These are phyloP conservation scores for Rubia yunnanensis DNA, from an alignment of 257 asterid species.

Conservation along the genomic window DNA sequence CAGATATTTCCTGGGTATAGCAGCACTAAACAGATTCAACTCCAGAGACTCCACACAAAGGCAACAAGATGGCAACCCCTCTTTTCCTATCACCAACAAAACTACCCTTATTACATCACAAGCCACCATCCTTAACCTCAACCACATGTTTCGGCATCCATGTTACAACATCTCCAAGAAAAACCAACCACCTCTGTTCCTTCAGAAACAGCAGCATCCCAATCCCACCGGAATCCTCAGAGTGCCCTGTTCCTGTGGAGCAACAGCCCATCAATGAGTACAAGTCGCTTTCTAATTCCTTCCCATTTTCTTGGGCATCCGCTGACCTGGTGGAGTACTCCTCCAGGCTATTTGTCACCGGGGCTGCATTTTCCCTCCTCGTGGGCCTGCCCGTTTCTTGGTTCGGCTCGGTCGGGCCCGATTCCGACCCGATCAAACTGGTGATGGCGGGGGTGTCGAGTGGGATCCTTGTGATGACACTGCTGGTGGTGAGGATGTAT, in stretches of 20 bases:
- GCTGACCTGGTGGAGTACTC: conserved; percentile 49
- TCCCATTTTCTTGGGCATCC: conserved; percentile 88
- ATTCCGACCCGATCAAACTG: conserved; percentile 47
- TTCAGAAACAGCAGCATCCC: conserved; percentile 52
- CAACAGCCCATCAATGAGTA: conserved; percentile 89
- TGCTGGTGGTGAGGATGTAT: conserved; percentile 83
- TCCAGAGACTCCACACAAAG: not conserved
- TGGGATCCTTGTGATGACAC: conserved; percentile 58
- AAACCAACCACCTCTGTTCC: conserved; percentile 29
- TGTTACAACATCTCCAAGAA: conserved; percentile 11
- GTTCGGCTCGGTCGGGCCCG: conserved; percentile 64
- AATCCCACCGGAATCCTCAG: conserved; percentile 44
- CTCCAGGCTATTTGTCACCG: conserved; percentile 47
- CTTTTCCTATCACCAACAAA: not conserved
- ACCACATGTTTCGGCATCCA: conserved; percentile 11
- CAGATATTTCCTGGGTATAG: not conserved
- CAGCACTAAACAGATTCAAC: not conserved
- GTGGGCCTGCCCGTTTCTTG: conserved; percentile 84
- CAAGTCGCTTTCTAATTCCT: conserved; percentile 61
- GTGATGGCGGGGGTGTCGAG: conserved; percentile 43
- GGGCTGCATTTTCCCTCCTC: conserved; percentile 51
- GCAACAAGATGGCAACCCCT: conserved; percentile 8
- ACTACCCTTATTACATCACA: conserved; percentile 3
- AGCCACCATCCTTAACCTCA: conserved; percentile 13
- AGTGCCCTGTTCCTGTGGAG: conserved; percentile 69